Conservation (phyloP, 208 protist genomes). For the Trypanosoma platydactyli region DNA sequence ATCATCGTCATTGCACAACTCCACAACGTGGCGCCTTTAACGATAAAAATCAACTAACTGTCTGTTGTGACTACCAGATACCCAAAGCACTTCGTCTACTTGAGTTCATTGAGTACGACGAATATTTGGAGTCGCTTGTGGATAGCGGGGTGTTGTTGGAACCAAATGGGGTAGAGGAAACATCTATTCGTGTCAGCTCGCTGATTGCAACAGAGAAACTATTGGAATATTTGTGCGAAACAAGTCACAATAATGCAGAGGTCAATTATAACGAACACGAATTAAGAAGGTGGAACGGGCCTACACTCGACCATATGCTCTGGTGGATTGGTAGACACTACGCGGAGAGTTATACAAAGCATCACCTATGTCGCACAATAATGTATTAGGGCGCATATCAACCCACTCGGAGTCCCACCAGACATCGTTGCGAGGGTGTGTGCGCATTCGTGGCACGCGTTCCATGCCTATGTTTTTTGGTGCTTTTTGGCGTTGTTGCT, state of each 20-base stretch:
- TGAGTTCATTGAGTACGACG: constrained; percentile 64
- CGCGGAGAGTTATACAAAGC: constrained; percentile 19
- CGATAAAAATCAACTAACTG: constrained; percentile 49
- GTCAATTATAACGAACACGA: not conserved
- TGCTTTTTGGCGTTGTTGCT: too few species aligned
- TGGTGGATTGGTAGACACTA: constrained; percentile 75
- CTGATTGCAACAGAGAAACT: constrained; percentile 52
- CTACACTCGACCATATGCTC: constrained; percentile 62
- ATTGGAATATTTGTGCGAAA: constrained; percentile 36
- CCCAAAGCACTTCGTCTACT: constrained; percentile 69
- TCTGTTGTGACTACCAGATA: constrained; percentile 91
- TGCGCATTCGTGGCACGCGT: too few species aligned
- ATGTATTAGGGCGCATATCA: constrained; percentile 29
- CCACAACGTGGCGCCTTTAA: constrained; percentile 32
- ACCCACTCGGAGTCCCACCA: too few species aligned
- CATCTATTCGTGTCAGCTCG: constrained; percentile 62
- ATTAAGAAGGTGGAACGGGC: constrained; percentile 20
- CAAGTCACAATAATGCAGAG: not conserved
- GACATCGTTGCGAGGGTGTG: not conserved
- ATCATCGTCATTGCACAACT: not conserved
- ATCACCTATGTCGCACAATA: constrained; percentile 55
- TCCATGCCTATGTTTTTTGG: too few species aligned
- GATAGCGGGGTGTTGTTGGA: constrained; percentile 53
- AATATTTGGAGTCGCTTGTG: constrained; percentile 38
- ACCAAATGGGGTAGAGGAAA: constrained; percentile 50